These are phyloP conservation scores for Talaromyces marneffei DNA, from an alignment of 2,329 filamentous ascomycete species.

Conservation along the genomic window DNA sequence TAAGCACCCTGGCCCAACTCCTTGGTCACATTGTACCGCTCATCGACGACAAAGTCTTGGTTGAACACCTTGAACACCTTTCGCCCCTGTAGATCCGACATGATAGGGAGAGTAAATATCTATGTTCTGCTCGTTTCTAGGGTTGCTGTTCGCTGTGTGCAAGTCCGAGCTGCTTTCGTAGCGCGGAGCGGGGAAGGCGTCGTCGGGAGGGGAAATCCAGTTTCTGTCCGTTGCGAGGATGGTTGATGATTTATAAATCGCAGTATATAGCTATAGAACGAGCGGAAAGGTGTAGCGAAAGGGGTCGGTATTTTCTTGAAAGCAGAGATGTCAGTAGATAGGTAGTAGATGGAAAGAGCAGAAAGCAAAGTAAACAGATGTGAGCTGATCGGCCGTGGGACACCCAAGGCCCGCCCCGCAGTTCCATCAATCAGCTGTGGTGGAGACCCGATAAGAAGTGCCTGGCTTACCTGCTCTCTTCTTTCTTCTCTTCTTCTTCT, in stretches of 20 bases:
- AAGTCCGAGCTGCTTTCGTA: neutral
- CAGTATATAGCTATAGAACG: neutral
- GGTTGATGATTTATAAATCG: neutral
- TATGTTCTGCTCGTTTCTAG: neutral
- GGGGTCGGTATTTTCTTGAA: neutral
- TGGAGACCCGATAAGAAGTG: neutral
- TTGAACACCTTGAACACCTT: slow-evolving; percentile 99
- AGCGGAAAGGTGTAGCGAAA: neutral
- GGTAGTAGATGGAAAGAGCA: neutral
- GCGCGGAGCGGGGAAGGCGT: neutral
- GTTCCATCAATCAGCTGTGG: neutral
- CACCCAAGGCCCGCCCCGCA: neutral
- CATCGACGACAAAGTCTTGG: slow-evolving; percentile 97
- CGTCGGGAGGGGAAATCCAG: neutral
- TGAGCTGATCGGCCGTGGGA: neutral
- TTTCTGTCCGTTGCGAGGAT: neutral
- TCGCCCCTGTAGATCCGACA: slow-evolving; percentile 61
- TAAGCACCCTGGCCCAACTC: slow-evolving; percentile 97
- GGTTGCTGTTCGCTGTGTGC: neutral
- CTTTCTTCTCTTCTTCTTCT: neutral
- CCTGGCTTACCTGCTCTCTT: neutral
- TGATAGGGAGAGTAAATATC: slow-evolving; percentile 31
- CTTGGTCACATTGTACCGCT: slow-evolving; percentile 97
- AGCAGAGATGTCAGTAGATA: neutral
- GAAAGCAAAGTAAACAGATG: neutral